Evolutionary conservation across 2,329 filamentous ascomycete species (phyloP), one percentile per base, ranked within the genome.

Genomic region (Fusarium fracticaudum): DNA sequence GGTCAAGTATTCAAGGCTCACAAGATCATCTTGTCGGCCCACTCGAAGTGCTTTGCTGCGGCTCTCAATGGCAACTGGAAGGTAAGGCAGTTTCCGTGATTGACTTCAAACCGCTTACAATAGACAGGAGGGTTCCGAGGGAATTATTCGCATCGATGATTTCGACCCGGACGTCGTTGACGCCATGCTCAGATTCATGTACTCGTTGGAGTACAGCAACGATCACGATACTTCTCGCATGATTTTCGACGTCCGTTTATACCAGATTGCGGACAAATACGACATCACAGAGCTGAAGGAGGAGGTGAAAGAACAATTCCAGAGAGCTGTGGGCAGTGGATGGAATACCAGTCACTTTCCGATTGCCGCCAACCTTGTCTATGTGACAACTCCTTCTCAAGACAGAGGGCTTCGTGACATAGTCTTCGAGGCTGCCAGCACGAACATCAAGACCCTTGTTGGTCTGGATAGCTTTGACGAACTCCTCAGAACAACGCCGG

Each of bases 21-120:
- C 12, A 12, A 41, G 8, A 5, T 71, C 10, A 57, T 71, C 12
- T 37, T 71, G 2, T 70, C 50, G 0, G 24, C 55, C 8, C 69
- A 71, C 38, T 71, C 66, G 0, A 45, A 61, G 2, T 70, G 44
- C 15, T 70, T 71, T 3, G 14, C 37, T 1, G 61, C 44, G 14
- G 15, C 31, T 4, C 14, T 71, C 2, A 37, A 22, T 13, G 69
- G 67, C 10, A 10, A 41, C 10, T 71, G 69, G 67, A 71, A 70
- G 44, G 35, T 37, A 37, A 18, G 35, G 35, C 17, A 18, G 35
- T 37, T 37, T 37, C 35, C 35, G 17, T 9, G 35, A 37, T 37
- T 37, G 17, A 37, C 35, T 37, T 37, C 8, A 0, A 18, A 10
- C 17, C 35, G 35, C 35, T 37, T 37, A 37, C 11, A 18, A 2